phyloP scores from a whole-genome alignment of 2,329 filamentous ascomycete genomes.

The Calonectria leucothoes region DNA sequence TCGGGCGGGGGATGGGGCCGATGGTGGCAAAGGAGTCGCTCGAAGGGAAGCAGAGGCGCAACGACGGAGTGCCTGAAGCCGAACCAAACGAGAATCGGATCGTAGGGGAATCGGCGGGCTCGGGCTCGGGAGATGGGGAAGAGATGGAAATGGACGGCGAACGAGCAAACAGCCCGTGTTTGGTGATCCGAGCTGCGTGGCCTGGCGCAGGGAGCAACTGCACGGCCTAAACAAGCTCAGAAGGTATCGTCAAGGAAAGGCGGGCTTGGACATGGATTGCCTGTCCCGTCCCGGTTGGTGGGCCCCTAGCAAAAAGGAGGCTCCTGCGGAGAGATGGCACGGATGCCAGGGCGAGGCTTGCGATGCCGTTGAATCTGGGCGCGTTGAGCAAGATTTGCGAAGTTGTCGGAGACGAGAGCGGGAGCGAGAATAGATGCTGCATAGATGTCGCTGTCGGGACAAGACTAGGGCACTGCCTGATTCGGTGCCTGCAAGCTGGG shows the following conservation, averaged over 20 bases:
- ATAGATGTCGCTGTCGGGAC: conserved; percentile 13
- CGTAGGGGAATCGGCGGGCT: conserved; percentile 3
- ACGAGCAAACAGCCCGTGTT: not conserved
- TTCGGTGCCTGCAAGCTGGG: conserved; percentile 13
- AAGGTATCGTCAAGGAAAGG: conserved; percentile 30
- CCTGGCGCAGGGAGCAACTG: conserved; percentile 19
- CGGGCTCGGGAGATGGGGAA: not conserved
- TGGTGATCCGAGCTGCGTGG: conserved; percentile 34
- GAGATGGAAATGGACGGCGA: not conserved
- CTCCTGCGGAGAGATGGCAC: conserved; percentile 14
- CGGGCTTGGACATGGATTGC: conserved; percentile 23
- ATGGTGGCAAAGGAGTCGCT: conserved; percentile 5
- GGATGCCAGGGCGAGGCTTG: conserved; percentile 2
- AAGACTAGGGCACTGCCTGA: conserved; percentile 13
- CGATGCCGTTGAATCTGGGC: not conserved
- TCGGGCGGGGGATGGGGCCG: conserved; percentile 23
- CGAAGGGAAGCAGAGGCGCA: not conserved
- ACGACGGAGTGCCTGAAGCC: not conserved
- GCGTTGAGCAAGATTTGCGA: not conserved
- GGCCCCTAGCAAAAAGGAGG: conserved; percentile 15
- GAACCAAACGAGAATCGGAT: not conserved
- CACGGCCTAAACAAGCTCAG: conserved; percentile 15
- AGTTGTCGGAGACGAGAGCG: not conserved
- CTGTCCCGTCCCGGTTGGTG: conserved; percentile 16
- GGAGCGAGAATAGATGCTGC: conserved; percentile 10